Evolutionary conservation across 768 basidiomycete species (phyloP).

Genomic region (Leucosporidium creatinivorum): DNA sequence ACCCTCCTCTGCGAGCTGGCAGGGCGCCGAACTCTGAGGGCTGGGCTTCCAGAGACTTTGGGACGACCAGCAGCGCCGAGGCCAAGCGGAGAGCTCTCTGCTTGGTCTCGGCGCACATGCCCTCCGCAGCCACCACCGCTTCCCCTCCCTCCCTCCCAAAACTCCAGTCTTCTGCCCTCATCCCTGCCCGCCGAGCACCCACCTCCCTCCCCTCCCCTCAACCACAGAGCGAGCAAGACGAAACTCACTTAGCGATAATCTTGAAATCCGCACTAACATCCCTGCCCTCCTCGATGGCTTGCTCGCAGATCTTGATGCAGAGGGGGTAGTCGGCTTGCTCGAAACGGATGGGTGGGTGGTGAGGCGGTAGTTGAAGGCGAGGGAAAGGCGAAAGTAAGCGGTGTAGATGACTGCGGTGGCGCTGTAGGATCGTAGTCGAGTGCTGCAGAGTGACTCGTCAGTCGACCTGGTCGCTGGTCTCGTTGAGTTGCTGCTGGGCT

Average conservation of each 20-base stretch:
- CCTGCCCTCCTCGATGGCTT: slow-evolving; percentile 93
- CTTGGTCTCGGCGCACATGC: too few species aligned
- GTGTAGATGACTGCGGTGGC: too few species aligned
- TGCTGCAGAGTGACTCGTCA: too few species aligned
- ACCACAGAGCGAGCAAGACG: not conserved
- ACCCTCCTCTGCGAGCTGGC: not conserved
- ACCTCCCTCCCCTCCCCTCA: too few species aligned
- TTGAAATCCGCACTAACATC: slow-evolving; percentile 89
- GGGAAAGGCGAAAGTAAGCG: not conserved
- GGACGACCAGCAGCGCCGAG: not conserved
- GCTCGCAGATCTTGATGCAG: slow-evolving; percentile 82
- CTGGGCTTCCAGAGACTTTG: not conserved
- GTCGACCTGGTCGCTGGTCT: too few species aligned
- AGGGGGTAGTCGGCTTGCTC: slow-evolving; percentile 89
- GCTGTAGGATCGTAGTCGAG: too few species aligned
- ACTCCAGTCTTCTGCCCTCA: not conserved
- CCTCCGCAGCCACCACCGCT: not conserved
- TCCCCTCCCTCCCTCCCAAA: not conserved
- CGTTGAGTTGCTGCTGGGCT: too few species aligned
- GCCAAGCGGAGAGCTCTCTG: not conserved
- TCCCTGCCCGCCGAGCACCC: not conserved
- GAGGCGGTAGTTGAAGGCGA: not conserved
- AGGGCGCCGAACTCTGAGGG: not conserved
- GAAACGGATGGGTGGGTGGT: slow-evolving; percentile 68
- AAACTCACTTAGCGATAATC: slow-evolving; percentile 66